Evolutionary conservation across 495 filamentous ascomycete genomes (phyloP).

Genomic region (Penicillium chermesinum): DNA sequence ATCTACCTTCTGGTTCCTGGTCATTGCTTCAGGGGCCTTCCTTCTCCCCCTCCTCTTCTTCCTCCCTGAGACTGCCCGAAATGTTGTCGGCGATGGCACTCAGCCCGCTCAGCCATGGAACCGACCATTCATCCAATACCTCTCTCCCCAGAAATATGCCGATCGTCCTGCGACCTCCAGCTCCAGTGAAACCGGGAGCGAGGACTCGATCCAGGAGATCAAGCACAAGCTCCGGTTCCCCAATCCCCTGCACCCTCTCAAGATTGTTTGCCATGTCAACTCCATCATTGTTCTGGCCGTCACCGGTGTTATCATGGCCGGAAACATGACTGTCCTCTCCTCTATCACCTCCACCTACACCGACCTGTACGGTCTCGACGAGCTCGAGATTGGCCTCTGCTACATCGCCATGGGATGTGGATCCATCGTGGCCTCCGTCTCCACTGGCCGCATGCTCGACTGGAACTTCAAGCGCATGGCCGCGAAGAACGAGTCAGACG

Average conservation of each 20-base stretch:
- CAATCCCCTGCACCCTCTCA: slow-evolving; percentile 24
- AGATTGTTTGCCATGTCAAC: slow-evolving; percentile 49
- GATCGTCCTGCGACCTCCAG: background rate
- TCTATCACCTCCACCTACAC: slow-evolving; percentile 23
- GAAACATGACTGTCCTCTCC: slow-evolving; percentile 25
- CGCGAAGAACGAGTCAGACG: background rate
- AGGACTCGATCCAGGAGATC: slow-evolving; percentile 1
- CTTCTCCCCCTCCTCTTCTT: slow-evolving; percentile 26
- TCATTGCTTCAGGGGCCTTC: slow-evolving; percentile 49
- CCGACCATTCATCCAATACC: slow-evolving; percentile 21
- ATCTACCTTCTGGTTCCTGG: slow-evolving; percentile 70
- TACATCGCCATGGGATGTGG: slow-evolving; percentile 38
- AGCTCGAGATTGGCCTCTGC: slow-evolving; percentile 29
- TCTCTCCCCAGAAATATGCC: slow-evolving; percentile 2
- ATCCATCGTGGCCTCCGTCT: slow-evolving; percentile 22
- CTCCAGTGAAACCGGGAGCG: background rate
- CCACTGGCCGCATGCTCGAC: slow-evolving; percentile 34
- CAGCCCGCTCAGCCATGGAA: slow-evolving; percentile 35
- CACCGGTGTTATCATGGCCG: slow-evolving; percentile 24
- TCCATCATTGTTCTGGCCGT: slow-evolving; percentile 46
- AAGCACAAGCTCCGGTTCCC: slow-evolving; percentile 17
- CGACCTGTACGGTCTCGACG: slow-evolving; percentile 19
- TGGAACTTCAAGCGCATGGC: slow-evolving; percentile 39
- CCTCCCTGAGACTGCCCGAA: slow-evolving; percentile 42
- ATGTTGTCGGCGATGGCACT: slow-evolving; percentile 45